These are phyloP conservation scores for Insectozyma bohioensis DNA, from an alignment of 1,139 yeast species.

Conservation along the genomic window DNA sequence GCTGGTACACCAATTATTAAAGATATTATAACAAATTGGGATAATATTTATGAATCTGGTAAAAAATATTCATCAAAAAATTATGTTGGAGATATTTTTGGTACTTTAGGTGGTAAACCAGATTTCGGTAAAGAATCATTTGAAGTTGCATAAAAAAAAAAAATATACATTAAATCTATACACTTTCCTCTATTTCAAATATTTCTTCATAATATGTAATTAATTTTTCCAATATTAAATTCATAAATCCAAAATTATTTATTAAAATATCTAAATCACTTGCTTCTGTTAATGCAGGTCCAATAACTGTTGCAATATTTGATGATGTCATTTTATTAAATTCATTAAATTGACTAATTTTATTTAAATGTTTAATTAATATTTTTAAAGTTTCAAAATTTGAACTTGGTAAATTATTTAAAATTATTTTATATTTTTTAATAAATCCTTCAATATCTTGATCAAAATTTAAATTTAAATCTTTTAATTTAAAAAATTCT, in stretches of 20 bases:
- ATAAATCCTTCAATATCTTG: conserved; percentile 5
- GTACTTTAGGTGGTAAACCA: conserved; percentile 45
- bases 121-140: conserved; percentile 26
- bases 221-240: conserved; percentile 51
- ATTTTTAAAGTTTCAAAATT: conserved; percentile 70
- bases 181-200: conserved; percentile 23
- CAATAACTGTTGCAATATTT: conserved; percentile 75
- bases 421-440: conserved; percentile 4
- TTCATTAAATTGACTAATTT: conserved; percentile 58
- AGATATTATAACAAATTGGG: conserved; percentile 57
- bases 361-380: conserved; percentile 66
- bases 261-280: conserved; percentile 49
- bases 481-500: conserved; percentile 42
- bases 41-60: conserved; percentile 37
- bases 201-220: conserved; percentile 42
- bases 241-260: conserved; percentile 56
- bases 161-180: background rate
- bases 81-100: conserved; percentile 62
- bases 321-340: conserved; percentile 76
- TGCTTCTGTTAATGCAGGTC: conserved; percentile 63
- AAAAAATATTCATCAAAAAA: conserved; percentile 43
- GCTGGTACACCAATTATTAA: conserved; percentile 58
- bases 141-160: conserved; percentile 18
- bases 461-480: background rate
- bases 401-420: conserved; percentile 44